phyloP scores from a whole-genome alignment of 371 early-diverging fungal genomes.

The Mycotypha africana region DNA sequence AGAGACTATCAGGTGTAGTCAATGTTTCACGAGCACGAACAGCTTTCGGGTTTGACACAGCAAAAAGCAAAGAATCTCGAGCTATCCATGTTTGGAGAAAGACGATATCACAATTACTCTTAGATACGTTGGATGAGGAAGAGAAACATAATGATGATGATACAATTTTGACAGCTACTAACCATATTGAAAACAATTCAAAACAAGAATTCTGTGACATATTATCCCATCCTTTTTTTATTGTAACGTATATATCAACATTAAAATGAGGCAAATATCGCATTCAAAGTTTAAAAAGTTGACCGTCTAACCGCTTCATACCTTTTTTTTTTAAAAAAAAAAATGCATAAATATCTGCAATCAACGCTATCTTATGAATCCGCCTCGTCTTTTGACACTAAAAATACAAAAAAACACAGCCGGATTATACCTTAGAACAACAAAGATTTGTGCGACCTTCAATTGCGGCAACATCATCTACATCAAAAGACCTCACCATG shows the following conservation, averaged over 20 bases:
- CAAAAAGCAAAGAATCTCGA: slow-evolving; percentile 9
- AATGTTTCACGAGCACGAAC: slow-evolving; percentile 16
- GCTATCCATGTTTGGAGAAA: slow-evolving; percentile 16
- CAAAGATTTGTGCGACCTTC: slow-evolving; percentile 19
- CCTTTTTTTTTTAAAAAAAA: too few species aligned
- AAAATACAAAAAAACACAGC: neutral
- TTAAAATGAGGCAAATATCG: too few species aligned
- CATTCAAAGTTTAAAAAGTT: too few species aligned
- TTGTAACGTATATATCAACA: slow-evolving; percentile 7
- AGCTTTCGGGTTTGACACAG: slow-evolving; percentile 11
- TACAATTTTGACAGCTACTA: too few species aligned
- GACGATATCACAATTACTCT: slow-evolving; percentile 7
- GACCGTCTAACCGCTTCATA: too few species aligned
- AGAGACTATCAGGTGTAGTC: slow-evolving; percentile 7
- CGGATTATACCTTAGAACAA: slow-evolving; percentile 9
- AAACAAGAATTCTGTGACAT: slow-evolving; percentile 4
- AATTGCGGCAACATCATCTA: too few species aligned
- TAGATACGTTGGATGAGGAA: neutral
- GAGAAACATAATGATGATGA: neutral
- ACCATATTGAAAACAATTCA: too few species aligned
- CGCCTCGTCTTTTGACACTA: neutral
- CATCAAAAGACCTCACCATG: slow-evolving; percentile 12
- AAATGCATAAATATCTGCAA: too few species aligned
- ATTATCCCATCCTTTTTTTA: slow-evolving; percentile 6
- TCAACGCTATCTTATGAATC: neutral